Conservation (phyloP, 164 flowering plant genomes). For the Cinnamomum chago region DNA sequence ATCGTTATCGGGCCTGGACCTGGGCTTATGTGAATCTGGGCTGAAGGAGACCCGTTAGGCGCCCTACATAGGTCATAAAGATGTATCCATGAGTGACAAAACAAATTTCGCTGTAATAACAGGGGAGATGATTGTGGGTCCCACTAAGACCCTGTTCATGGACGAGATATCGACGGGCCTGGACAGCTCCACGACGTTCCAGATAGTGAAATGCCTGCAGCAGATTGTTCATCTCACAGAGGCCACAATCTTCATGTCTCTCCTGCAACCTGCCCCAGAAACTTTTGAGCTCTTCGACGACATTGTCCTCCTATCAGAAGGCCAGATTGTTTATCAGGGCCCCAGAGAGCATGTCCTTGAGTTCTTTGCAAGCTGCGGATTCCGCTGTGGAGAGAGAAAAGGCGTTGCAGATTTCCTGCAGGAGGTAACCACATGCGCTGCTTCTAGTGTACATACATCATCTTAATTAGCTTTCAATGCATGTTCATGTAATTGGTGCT, state of each 20-base stretch:
- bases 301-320: slow-evolving; percentile 76
- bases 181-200: slow-evolving; percentile 95
- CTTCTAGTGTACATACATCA: background rate
- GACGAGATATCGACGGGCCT: slow-evolving; percentile 99
- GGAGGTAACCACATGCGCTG: slow-evolving; percentile 58
- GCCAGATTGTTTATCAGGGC: slow-evolving; percentile 89
- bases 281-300: slow-evolving; percentile 94
- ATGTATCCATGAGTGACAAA: too few relatives aligned
- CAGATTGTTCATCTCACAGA: slow-evolving; percentile 84
- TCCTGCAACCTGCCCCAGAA: slow-evolving; percentile 97
- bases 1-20: too few relatives aligned
- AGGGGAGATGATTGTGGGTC: slow-evolving; percentile 99
- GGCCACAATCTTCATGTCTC: slow-evolving; percentile 79
- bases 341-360: slow-evolving; percentile 73
- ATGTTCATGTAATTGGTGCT: too few relatives aligned
- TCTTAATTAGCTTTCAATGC: too few relatives aligned
- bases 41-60: too few relatives aligned
- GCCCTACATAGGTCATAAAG: too few relatives aligned
- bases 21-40: too few relatives aligned
- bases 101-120: background rate
- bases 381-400: slow-evolving; percentile 82
- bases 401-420: slow-evolving; percentile 95
- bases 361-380: slow-evolving; percentile 82
- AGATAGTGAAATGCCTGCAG: slow-evolving; percentile 93
- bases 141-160: slow-evolving; percentile 88